Evolutionary conservation across 2,329 filamentous ascomycete species (phyloP), one percentile per base, ranked within the genome.

Genomic region (Alternaria conjuncta): DNA sequence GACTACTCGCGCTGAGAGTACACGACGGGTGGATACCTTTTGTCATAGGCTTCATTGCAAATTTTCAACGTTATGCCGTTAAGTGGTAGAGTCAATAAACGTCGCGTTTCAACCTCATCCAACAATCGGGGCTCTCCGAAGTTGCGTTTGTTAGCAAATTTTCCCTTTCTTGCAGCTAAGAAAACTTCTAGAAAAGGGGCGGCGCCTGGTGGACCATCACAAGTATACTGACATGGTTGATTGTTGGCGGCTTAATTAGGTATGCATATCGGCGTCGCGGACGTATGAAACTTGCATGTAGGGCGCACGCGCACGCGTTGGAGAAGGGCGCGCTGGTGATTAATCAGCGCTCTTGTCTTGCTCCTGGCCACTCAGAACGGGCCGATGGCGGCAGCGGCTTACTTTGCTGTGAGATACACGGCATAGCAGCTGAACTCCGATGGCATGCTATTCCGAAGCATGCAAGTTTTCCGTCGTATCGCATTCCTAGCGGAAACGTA

Each of bases 41-140:
- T 72, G 68, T 73, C 62, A 70, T 68, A 69, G 64, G 55, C 23
- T 58, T 55, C 25, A 30, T 49, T 69, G 66, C 64, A 71, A 72
- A 68, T 68, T 71, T 73, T 71, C 57, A 49, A 61, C 60, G 56
- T 56, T 71, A 73, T 68, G 56, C 67, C 67, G 46, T 67, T 68
- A 67, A 66, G 58, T 73, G 66, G 61, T 69, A 69, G 67, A 62
- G 62, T 66, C 64, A 62, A 68, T 66, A 50, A 69, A 64, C 46
- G 46, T 54, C 25, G 45, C 53, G 43, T 61, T 59, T 54, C 60
- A 49, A 49, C 30, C 46, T 53, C 47, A 57, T 23, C 18, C 66
- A 64, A 43, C 57, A 56, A 62, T 69, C 66, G 64, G 68, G 30
- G 57, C 11, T 54, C 20, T 60, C 71, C 64, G 66, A 69, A 21